Percentiles rank a stretch among this genome's conserved stretches.
phyloP scores from a whole-genome alignment of 441 rosid species.

The Brassica hybrid region DNA sequence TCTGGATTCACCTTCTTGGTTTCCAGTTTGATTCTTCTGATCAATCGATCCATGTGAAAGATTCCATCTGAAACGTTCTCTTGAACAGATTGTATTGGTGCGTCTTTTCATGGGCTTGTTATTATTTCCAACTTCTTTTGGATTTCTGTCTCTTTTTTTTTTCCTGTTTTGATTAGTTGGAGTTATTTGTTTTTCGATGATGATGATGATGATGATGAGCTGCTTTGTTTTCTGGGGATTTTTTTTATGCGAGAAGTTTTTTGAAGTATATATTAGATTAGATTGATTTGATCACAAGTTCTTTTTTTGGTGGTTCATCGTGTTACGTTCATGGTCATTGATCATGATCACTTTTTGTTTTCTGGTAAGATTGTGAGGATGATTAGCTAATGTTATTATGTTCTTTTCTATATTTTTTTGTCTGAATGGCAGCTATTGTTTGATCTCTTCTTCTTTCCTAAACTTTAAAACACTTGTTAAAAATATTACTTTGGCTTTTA shows the following conservation, averaged over 20 bases:
- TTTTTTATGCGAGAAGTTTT: background rate
- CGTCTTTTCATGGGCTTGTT: slow-evolving; percentile 38
- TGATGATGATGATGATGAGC: slow-evolving; percentile 17
- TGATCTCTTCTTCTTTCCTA: background rate
- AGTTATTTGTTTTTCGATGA: slow-evolving; percentile 11
- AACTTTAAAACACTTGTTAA: too few species aligned
- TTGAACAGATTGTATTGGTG: slow-evolving; percentile 48
- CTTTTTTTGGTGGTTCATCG: slow-evolving; percentile 7
- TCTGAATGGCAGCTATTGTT: background rate
- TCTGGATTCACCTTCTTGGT: slow-evolving; percentile 11
- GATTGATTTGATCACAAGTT: slow-evolving; percentile 19
- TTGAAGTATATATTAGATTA: slow-evolving; percentile 13
- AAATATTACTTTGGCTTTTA: too few species aligned
- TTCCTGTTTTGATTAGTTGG: background rate
- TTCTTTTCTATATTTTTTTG: background rate
- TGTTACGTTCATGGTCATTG: slow-evolving; percentile 11
- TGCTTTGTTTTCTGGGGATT: slow-evolving; percentile 15
- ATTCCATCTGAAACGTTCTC: slow-evolving; percentile 3
- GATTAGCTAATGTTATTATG: background rate
- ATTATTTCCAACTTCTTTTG: too few species aligned
- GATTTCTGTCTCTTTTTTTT: background rate
- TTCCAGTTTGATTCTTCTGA: background rate
- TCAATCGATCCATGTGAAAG: slow-evolving; percentile 34
- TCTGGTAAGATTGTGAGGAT: background rate
- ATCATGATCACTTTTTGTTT: slow-evolving; percentile 18